A percentile compares a stretch with the other conserved stretches of the same genome.
These are phyloP conservation scores for Colletotrichum tabaci DNA, from an alignment of 2,329 filamentous ascomycete genomes.

Conservation along the genomic window DNA sequence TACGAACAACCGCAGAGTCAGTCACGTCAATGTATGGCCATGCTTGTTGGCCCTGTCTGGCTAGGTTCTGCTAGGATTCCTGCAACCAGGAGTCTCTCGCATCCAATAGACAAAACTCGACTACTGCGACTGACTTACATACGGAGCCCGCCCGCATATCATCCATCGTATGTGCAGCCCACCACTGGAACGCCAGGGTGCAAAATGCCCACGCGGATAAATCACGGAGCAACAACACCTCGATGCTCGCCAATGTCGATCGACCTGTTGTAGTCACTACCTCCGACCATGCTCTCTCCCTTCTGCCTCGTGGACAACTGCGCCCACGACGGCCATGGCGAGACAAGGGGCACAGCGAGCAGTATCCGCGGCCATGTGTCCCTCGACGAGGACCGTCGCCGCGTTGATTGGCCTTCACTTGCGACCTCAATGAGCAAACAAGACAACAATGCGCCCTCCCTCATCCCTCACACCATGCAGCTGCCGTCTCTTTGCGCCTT, in stretches of 20 bases:
- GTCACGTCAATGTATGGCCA: conserved; percentile 13
- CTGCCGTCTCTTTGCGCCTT: conserved; percentile 14
- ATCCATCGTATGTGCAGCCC: conserved; percentile 30
- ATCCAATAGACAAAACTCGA: conserved; percentile 8
- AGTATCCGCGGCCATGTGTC: background rate
- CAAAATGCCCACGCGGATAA: conserved; percentile 7
- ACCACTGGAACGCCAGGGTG: conserved; percentile 34
- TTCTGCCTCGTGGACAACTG: conserved; percentile 22
- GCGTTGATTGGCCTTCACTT: conserved; percentile 8
- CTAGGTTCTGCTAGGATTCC: conserved; percentile 20
- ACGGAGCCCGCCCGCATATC: conserved; percentile 33
- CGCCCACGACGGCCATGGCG: conserved; percentile 28
- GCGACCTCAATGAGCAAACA: conserved; percentile 32
- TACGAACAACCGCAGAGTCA: conserved; percentile 14
- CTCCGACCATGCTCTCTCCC: conserved; percentile 15
- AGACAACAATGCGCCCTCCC: conserved; percentile 26
- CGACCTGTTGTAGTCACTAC: conserved; percentile 20
- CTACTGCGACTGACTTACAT: conserved; percentile 41
- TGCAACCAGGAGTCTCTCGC: background rate
- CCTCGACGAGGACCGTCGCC: conserved; percentile 2
- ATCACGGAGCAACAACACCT: conserved; percentile 24
- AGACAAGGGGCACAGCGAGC: conserved; percentile 1
- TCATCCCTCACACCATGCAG: conserved; percentile 16
- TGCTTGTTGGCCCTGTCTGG: conserved; percentile 29
- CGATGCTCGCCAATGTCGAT: conserved; percentile 14